Evolutionary conservation across 768 basidiomycete species (phyloP).

Genomic region (Hericium coralloides): DNA sequence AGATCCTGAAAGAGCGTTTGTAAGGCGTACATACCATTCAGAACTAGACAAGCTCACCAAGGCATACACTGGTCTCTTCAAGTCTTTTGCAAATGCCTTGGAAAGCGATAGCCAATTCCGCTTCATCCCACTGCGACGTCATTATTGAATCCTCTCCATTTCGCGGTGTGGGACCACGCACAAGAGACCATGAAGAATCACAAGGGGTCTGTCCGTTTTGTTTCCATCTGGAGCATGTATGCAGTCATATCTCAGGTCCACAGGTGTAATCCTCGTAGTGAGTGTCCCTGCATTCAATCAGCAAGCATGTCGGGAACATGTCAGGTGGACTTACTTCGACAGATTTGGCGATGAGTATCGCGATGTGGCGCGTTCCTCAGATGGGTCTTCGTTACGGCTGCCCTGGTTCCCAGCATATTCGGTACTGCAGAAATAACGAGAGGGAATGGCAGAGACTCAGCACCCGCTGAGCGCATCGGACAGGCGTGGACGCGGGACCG

Average conservation of each 20-base stretch:
- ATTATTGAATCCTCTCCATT: background rate
- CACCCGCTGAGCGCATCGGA: too few relatives aligned
- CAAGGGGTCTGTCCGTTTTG: slow-evolving; percentile 32
- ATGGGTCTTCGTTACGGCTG: too few relatives aligned
- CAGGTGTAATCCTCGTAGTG: slow-evolving; percentile 10
- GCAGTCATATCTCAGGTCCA: slow-evolving; percentile 25
- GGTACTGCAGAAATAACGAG: too few relatives aligned
- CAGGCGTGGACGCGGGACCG: too few relatives aligned
- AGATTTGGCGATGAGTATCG: too few relatives aligned
- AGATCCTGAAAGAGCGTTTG: slow-evolving; percentile 49
- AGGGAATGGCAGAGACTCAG: too few relatives aligned
- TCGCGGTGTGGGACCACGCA: slow-evolving; percentile 21
- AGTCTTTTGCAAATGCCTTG: slow-evolving; percentile 59
- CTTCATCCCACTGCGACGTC: slow-evolving; percentile 60
- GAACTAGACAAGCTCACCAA: slow-evolving; percentile 35
- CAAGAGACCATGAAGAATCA: slow-evolving; percentile 62
- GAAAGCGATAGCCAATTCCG: slow-evolving; percentile 83
- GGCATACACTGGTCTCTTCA: slow-evolving; percentile 63
- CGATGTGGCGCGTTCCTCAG: too few relatives aligned
- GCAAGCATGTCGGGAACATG: too few relatives aligned
- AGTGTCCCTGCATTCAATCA: background rate
- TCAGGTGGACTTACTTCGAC: too few relatives aligned
- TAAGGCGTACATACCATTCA: background rate
- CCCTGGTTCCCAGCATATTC: too few relatives aligned
- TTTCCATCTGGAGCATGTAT: slow-evolving; percentile 9